Percentiles rank a stretch among this genome's conserved stretches.
phyloP scores from a whole-genome alignment of 1,139 yeast genomes.

The Protomyces inundatus region DNA sequence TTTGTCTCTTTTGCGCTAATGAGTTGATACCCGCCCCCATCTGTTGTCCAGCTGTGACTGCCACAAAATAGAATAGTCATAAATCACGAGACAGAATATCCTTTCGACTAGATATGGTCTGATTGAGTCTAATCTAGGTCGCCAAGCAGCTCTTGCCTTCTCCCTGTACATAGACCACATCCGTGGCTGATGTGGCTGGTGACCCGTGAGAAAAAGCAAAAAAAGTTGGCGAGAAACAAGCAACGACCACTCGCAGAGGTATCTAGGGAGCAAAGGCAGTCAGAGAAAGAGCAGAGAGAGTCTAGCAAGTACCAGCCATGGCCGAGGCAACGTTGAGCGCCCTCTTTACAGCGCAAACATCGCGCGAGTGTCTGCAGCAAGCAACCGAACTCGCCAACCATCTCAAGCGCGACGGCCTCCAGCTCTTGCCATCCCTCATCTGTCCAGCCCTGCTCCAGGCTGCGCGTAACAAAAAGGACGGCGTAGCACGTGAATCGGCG shows the following conservation, averaged over 20 bases:
- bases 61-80: not conserved
- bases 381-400: constrained; percentile 16
- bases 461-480: constrained; percentile 24
- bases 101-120: not conserved
- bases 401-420: constrained; percentile 14
- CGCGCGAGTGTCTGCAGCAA: constrained; percentile 20
- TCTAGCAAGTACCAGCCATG: not conserved
- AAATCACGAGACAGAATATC: too few relatives aligned
- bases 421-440: constrained; percentile 1
- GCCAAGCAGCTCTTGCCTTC: not conserved
- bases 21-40: not conserved
- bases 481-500: constrained; percentile 27
- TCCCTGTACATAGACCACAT: too few relatives aligned
- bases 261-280: too few relatives aligned
- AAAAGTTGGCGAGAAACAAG: too few relatives aligned
- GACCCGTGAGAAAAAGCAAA: too few relatives aligned
- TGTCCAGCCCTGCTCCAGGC: constrained; percentile 21
- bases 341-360: constrained; percentile 16
- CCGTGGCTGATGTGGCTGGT: too few relatives aligned
- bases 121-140: not conserved
- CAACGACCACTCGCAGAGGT: too few relatives aligned
- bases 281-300: not conserved
- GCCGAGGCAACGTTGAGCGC: constrained; percentile 14
- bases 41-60: not conserved
- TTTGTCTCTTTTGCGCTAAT: not conserved